Conservation (phyloP, 108 stramenopile genomes). For the Skeletonema menzelii region DNA sequence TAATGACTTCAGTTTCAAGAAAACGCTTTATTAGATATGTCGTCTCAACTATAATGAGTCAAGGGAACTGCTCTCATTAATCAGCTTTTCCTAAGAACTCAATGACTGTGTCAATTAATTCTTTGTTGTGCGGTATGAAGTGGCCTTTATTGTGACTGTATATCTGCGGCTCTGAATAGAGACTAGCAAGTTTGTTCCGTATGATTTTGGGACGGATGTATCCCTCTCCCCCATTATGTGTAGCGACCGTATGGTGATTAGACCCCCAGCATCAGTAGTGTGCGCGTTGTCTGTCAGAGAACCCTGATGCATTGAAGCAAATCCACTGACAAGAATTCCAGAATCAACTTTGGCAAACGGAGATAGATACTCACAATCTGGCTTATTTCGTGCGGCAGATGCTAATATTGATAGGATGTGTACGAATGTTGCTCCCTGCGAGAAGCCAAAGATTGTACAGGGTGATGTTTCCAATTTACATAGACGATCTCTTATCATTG, state of each 20-base stretch:
- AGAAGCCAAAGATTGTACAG: conserved; percentile 47
- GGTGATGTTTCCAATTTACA: background rate
- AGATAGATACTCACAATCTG: conserved; percentile 1
- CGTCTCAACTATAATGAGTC: no score
- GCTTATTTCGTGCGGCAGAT: conserved; percentile 15
- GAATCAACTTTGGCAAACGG: conserved; percentile 15
- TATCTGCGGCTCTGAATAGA: conserved; percentile 19
- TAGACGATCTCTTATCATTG: conserved; percentile 19
- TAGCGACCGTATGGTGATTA: conserved; percentile 32
- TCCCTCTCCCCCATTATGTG: conserved; percentile 49
- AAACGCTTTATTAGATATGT: no score
- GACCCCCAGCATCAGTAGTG: background rate
- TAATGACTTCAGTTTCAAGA: background rate
- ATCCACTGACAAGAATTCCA: conserved; percentile 42
- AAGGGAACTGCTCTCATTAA: background rate
- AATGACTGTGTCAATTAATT: background rate
- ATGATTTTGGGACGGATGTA: conserved; percentile 33
- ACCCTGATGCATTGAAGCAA: conserved; percentile 28
- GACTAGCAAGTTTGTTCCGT: conserved; percentile 20
- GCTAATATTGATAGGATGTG: conserved; percentile 50
- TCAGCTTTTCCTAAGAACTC: background rate
- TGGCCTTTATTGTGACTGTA: conserved; percentile 45
- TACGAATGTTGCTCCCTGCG: conserved; percentile 55
- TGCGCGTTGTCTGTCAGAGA: background rate
- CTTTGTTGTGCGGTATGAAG: conserved; percentile 7